Conservation (phyloP, 768 basidiomycete species). For the Mrakia gelida region DNA sequence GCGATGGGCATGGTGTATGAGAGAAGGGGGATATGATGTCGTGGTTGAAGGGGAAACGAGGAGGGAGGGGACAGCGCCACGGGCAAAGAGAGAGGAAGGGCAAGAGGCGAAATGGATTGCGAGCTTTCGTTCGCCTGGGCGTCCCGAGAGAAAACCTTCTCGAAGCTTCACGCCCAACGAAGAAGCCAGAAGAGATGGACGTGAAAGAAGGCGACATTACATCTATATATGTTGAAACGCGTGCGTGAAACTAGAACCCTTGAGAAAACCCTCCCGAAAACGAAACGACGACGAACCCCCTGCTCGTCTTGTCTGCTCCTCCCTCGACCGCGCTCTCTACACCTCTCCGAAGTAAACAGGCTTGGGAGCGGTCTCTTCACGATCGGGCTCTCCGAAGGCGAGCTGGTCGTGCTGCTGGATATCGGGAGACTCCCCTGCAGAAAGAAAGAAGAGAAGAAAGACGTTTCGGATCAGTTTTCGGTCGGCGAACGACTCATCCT, state of each 20-base stretch:
- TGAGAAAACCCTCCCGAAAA: too few relatives aligned
- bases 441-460: neutral
- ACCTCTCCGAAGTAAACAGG: slow-evolving; percentile 28
- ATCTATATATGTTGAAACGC: too few relatives aligned
- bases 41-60: neutral
- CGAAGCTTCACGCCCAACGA: too few relatives aligned
- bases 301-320: too few relatives aligned
- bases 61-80: neutral
- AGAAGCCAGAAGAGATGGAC: too few relatives aligned
- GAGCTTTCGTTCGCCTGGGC: too few relatives aligned
- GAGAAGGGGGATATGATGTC: neutral
- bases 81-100: neutral
- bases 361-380: slow-evolving; percentile 1
- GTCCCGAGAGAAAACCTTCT: too few relatives aligned
- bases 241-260: too few relatives aligned
- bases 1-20: slow-evolving; percentile 12
- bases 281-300: neutral
- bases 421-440: slow-evolving; percentile 9
- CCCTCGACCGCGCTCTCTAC: neutral
- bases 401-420: slow-evolving; percentile 19
- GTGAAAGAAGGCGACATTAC: too few relatives aligned
- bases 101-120: neutral
- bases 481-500: neutral
- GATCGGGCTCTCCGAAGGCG: slow-evolving; percentile 21
- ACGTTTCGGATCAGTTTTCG: neutral